phyloP scores from a whole-genome alignment of 2,329 filamentous ascomycete genomes.

The Metarhizium album region DNA sequence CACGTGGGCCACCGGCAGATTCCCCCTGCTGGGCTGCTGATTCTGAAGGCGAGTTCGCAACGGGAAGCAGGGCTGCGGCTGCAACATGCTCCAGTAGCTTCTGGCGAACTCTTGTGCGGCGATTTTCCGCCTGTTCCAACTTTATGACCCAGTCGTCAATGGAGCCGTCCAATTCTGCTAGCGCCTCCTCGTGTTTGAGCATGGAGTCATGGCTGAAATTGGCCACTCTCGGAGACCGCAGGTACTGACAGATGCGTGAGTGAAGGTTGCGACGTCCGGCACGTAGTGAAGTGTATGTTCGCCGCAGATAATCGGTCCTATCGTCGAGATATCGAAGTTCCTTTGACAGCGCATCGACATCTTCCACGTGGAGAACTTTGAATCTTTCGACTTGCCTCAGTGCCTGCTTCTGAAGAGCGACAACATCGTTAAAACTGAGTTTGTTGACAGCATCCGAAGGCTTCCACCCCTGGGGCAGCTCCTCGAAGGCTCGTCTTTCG shows the following conservation, averaged over 20 bases:
- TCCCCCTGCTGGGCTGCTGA: constrained; percentile 31
- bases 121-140: constrained; percentile 70
- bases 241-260: constrained; percentile 64
- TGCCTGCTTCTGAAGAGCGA: constrained; percentile 47
- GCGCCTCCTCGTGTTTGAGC: constrained; percentile 68
- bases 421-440: constrained; percentile 38
- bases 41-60: constrained; percentile 20
- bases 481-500: constrained; percentile 48
- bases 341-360: constrained; percentile 57
- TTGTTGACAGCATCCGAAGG: constrained; percentile 39
- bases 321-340: constrained; percentile 70
- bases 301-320: constrained; percentile 66
- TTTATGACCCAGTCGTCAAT: constrained; percentile 76
- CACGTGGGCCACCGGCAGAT: constrained; percentile 23
- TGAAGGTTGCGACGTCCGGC: constrained; percentile 69
- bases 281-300: constrained; percentile 64
- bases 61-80: constrained; percentile 48
- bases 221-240: constrained; percentile 58
- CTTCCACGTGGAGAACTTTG: constrained; percentile 50
- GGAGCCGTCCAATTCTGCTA: constrained; percentile 63
- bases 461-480: constrained; percentile 47
- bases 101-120: constrained; percentile 62
- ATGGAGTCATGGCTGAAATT: constrained; percentile 66
- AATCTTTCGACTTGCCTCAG: constrained; percentile 52
- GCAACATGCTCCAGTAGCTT: constrained; percentile 76